phyloP scores from a whole-genome alignment of 305 asterid species.

The Plantago lanceolata region DNA sequence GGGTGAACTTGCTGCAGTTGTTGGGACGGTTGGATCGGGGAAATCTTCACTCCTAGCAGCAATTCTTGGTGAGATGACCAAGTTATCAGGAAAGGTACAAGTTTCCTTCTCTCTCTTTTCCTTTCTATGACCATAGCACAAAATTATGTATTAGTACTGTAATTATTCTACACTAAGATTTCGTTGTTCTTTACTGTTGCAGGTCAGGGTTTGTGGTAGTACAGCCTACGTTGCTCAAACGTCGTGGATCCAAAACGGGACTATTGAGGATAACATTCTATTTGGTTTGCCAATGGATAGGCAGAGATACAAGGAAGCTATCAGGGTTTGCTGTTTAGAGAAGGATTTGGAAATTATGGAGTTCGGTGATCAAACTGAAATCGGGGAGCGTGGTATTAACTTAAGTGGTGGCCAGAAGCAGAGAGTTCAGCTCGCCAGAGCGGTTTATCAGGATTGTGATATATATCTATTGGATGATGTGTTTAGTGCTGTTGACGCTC shows the following conservation, averaged over 20 bases:
- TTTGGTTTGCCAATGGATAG: slow-evolving; percentile 62
- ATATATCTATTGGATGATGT: slow-evolving; percentile 88
- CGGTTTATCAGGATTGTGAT: slow-evolving; percentile 90
- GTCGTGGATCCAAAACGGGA: slow-evolving; percentile 93
- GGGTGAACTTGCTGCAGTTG: slow-evolving; percentile 77
- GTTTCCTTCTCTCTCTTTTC: background rate
- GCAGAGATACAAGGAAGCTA: slow-evolving; percentile 59
- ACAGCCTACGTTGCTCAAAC: slow-evolving; percentile 97
- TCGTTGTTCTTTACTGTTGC: slow-evolving; percentile 14
- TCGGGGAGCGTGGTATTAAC: slow-evolving; percentile 97
- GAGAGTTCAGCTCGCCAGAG: slow-evolving; percentile 90
- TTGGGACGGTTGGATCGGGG: slow-evolving; percentile 96
- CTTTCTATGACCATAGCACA: background rate
- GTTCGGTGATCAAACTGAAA: slow-evolving; percentile 94
- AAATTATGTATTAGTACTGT: background rate
- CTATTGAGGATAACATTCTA: slow-evolving; percentile 75
- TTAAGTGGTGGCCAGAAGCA: slow-evolving; percentile 98
- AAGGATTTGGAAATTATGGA: slow-evolving; percentile 98
- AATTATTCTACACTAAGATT: background rate
- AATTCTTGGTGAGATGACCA: slow-evolving; percentile 89
- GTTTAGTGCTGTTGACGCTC: slow-evolving; percentile 97
- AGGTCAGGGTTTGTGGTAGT: slow-evolving; percentile 80
- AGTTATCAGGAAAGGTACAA: slow-evolving; percentile 74
- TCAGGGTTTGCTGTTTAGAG: slow-evolving; percentile 82
- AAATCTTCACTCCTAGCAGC: slow-evolving; percentile 85